A percentile compares a stretch with the other conserved stretches of the same genome.
These are phyloP conservation scores for Salix arbutifolia DNA, from an alignment of 345 rosid species.

Conservation along the genomic window DNA sequence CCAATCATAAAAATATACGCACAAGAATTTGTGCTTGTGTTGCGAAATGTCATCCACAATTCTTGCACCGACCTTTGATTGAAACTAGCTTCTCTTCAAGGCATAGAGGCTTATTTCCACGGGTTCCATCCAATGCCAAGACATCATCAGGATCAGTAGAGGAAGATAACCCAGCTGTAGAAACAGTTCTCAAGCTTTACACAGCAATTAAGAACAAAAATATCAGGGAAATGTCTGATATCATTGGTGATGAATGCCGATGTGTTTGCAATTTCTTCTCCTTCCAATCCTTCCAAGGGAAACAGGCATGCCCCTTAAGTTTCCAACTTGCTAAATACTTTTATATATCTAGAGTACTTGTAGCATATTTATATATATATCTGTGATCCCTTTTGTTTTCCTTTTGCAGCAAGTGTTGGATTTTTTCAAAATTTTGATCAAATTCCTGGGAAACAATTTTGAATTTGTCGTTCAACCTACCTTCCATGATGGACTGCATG, in stretches of 20 bases:
- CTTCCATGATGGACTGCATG: slow-evolving; percentile 54
- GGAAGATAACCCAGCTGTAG: slow-evolving; percentile 42
- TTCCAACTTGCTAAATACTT: background rate
- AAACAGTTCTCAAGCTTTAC: slow-evolving; percentile 60
- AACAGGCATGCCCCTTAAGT: slow-evolving; percentile 42
- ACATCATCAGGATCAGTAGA: slow-evolving; percentile 12
- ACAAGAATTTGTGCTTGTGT: background rate
- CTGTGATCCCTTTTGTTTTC: background rate
- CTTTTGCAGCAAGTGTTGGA: slow-evolving; percentile 64
- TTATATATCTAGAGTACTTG: no score
- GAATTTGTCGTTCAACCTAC: slow-evolving; percentile 56
- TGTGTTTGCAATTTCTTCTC: slow-evolving; percentile 60
- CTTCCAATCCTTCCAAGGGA: slow-evolving; percentile 53
- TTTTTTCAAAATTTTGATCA: slow-evolving; percentile 51
- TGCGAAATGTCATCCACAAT: background rate
- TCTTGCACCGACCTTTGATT: slow-evolving; percentile 6
- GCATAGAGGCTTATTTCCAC: background rate
- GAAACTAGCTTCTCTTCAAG: background rate
- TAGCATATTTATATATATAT: background rate
- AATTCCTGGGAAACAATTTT: slow-evolving; percentile 46
- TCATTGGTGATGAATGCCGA: slow-evolving; percentile 67
- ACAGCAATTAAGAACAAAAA: slow-evolving; percentile 45
- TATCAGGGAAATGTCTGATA: slow-evolving; percentile 42
- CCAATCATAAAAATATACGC: background rate
- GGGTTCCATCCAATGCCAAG: slow-evolving; percentile 17